These are phyloP conservation scores for Discostella pseudostelligera DNA, from an alignment of 108 stramenopile species.

Conservation along the genomic window DNA sequence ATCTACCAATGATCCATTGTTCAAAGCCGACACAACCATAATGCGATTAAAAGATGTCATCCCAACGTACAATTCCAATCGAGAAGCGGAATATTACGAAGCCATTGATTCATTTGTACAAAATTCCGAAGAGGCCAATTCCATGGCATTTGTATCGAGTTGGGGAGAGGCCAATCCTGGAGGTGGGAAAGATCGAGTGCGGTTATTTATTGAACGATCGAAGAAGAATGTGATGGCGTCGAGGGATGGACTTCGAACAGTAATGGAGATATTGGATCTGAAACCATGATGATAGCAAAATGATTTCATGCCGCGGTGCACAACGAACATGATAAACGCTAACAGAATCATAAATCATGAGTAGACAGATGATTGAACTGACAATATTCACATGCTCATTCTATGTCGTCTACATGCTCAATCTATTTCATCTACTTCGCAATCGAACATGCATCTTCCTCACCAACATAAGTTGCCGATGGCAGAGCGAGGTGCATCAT, in stretches of 20 bases:
- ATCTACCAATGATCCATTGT: conserved; percentile 71
- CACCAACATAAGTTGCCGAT: too few relatives aligned
- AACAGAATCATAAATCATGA: too few relatives aligned
- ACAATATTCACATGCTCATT: not conserved
- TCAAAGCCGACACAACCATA: conserved; percentile 73
- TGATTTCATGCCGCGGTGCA: too few relatives aligned
- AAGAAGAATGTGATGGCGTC: conserved; percentile 68
- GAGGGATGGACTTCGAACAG: conserved; percentile 56
- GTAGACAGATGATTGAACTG: too few relatives aligned
- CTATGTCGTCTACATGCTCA: too few relatives aligned
- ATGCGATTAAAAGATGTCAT: conserved; percentile 57
- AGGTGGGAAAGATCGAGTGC: conserved; percentile 80
- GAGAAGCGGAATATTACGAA: conserved; percentile 63
- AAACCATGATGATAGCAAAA: conserved; percentile 17
- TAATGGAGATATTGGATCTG: conserved; percentile 61
- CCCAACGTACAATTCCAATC: conserved; percentile 24
- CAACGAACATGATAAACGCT: too few relatives aligned
- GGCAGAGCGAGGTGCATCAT: too few relatives aligned
- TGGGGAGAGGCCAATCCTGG: conserved; percentile 90
- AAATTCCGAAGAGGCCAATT: conserved; percentile 69
- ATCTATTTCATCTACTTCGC: too few relatives aligned
- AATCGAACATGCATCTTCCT: not conserved
- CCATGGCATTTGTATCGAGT: conserved; percentile 76
- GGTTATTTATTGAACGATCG: conserved; percentile 80
- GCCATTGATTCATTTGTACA: conserved; percentile 58